Percentiles rank a stretch among this genome's conserved stretches.
These are phyloP conservation scores for Stephania cephalantha DNA, from an alignment of 164 flowering plant species.

Conservation along the genomic window DNA sequence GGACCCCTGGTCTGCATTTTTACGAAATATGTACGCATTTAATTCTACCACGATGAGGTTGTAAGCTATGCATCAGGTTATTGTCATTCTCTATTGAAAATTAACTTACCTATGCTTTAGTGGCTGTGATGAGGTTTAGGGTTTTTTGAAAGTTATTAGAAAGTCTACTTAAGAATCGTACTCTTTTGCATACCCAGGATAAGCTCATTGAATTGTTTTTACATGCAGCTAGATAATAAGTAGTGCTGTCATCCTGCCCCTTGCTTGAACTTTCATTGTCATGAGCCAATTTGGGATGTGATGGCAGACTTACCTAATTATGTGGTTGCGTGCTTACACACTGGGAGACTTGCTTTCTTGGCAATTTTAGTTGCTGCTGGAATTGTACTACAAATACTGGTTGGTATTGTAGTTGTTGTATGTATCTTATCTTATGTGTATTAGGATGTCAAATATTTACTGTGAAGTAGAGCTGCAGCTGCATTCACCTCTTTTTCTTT, in stretches of 20 bases:
- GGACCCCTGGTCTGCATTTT: too few relatives aligned
- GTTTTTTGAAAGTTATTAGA: too few relatives aligned
- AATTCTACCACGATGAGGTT: too few relatives aligned
- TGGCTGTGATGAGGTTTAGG: too few relatives aligned
- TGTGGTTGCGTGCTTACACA: slow-evolving; percentile 58
- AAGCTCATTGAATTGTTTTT: neutral
- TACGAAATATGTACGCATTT: too few relatives aligned
- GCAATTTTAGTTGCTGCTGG: slow-evolving; percentile 93
- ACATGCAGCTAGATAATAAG: neutral
- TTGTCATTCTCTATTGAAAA: too few relatives aligned
- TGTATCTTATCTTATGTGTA: neutral
- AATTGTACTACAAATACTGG: slow-evolving; percentile 85
- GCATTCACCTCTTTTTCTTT: too few relatives aligned
- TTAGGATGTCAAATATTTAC: neutral
- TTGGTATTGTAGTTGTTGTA: slow-evolving; percentile 21
- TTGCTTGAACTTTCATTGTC: slow-evolving; percentile 15
- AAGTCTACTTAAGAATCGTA: too few relatives aligned
- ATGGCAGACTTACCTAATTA: slow-evolving; percentile 80
- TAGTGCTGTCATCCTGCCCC: neutral
- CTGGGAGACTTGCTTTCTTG: slow-evolving; percentile 71
- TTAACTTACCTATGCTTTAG: too few relatives aligned
- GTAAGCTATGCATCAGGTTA: too few relatives aligned
- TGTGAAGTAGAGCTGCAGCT: too few relatives aligned
- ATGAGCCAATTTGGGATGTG: slow-evolving; percentile 23
- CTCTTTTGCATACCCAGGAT: too few relatives aligned